Evolutionary conservation across 768 basidiomycete genomes (phyloP), one percentile per base, ranked within the genome.

Genomic region (Boletus barrowsii): DNA sequence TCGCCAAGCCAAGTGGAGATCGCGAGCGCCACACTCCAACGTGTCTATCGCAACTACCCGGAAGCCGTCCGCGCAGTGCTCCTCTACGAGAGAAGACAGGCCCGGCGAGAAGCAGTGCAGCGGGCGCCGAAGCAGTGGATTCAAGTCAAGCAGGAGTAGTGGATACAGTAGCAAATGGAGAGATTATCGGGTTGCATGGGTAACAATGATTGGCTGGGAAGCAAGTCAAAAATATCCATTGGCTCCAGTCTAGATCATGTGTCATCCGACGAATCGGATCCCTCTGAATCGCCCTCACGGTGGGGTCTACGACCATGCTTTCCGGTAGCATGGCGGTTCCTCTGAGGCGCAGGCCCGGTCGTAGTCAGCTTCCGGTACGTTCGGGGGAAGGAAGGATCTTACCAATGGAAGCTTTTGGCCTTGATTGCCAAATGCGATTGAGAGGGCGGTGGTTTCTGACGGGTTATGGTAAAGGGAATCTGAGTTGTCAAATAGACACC

Each of bases 361-460:
- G 49, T 64, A 42, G 62, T 65, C 51, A 54, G 53, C 51, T 49
- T 60, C 61, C 59, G 67, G 37, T 36, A 42, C 50, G 49, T 49
- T 49, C 64, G 68, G 59, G 55, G 44, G 24, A 56, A 49, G 61
- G 61, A 64, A 64, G 54, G 61, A 67, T 69, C 84, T 68, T 69
- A 92, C 90, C 79, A 92, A 69, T 46, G 90, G 91, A 54, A 93
- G 76, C 70, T 93, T 92, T 75, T 93, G 89, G 30, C 90, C 90
- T 78, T 93, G 90, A 67, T 88, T 92, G 42, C 88, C 90, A 64
- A 93, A 85, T 22, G 90, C 89, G 55, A 91, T 91, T 44, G 90
- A 93, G 36, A 93, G 79, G 10, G 90, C 86, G 42, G 91, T 93
- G n/a, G 90, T 91, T 71, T 91, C 90, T 90, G 56, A 33, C 49